phyloP scores from a whole-genome alignment of 176 grass and related monocot species.

The Eragrostis nindensis region DNA sequence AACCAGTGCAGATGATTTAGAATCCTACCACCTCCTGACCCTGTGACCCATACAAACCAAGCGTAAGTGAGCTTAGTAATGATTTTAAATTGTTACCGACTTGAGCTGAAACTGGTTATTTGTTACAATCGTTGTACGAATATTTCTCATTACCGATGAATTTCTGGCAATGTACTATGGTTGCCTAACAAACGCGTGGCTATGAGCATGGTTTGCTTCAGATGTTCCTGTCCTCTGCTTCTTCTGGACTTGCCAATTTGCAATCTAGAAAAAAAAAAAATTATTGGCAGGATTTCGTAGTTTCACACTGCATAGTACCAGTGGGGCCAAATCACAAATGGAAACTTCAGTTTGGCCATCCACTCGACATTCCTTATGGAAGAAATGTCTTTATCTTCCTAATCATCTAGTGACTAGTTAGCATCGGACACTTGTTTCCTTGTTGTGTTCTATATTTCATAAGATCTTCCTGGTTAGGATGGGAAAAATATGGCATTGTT shows the following conservation, averaged over 20 bases:
- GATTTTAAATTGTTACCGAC: too few relatives aligned
- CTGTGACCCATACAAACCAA: not conserved
- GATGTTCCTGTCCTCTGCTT: not conserved
- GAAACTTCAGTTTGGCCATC: not conserved
- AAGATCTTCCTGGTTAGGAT: slow-evolving; percentile 6
- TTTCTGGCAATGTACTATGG: not conserved
- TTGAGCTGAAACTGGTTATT: too few relatives aligned
- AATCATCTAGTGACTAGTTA: not conserved
- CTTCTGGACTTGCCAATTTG: not conserved
- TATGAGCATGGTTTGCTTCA: slow-evolving; percentile 2
- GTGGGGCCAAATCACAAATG: not conserved
- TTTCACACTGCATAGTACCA: not conserved
- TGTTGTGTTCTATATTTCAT: not conserved
- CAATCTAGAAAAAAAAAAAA: too few relatives aligned
- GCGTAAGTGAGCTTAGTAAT: not conserved
- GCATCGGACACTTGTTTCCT: not conserved
- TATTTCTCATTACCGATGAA: not conserved
- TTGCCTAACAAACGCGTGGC: not conserved
- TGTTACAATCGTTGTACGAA: too few relatives aligned
- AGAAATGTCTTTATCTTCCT: not conserved
- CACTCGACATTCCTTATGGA: not conserved
- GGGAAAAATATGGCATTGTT: not conserved
- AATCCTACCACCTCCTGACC: not conserved
- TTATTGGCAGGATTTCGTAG: not conserved
- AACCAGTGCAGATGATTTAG: too few relatives aligned